These are phyloP conservation scores for Yarrowia sp. DNA, from an alignment of 805 yeast species.

Conservation along the genomic window DNA sequence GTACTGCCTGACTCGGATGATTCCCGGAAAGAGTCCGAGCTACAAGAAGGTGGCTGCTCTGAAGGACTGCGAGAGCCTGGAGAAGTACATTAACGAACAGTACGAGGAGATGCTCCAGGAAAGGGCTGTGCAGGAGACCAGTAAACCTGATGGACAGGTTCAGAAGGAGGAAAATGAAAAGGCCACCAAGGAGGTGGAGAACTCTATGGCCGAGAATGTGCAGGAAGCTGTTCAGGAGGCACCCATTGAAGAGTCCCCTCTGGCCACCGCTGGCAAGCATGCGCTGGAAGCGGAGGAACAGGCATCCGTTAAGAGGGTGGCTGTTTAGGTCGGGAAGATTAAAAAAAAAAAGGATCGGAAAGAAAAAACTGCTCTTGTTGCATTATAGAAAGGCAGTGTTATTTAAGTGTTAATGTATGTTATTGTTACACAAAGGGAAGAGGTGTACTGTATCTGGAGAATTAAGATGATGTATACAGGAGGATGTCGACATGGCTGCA, in stretches of 20 bases:
- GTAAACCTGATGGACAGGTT: not conserved
- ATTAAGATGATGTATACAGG: not conserved
- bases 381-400: conserved; percentile 9
- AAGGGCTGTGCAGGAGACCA: not conserved
- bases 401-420: not conserved
- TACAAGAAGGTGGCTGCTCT: conserved; percentile 56
- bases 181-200: conserved; percentile 16
- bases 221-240: not conserved
- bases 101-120: not conserved
- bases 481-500: not conserved
- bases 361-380: not conserved
- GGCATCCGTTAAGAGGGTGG: not conserved
- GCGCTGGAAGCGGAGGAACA: conserved; percentile 1
- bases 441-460: too few relatives aligned
- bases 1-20: conserved; percentile 70
- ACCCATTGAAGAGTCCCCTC: not conserved
- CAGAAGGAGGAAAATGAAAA: not conserved
- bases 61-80: conserved; percentile 40
- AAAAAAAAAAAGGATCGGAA: not conserved
- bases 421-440: not conserved
- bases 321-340: not conserved
- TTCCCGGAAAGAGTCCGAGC: conserved; percentile 67
- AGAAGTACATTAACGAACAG: conserved; percentile 5
- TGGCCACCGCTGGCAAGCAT: not conserved
- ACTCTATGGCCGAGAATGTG: not conserved